Evolutionary conservation across 2,329 filamentous ascomycete species (phyloP), one percentile per base, ranked within the genome.

Genomic region (Neofusicoccum sp.): DNA sequence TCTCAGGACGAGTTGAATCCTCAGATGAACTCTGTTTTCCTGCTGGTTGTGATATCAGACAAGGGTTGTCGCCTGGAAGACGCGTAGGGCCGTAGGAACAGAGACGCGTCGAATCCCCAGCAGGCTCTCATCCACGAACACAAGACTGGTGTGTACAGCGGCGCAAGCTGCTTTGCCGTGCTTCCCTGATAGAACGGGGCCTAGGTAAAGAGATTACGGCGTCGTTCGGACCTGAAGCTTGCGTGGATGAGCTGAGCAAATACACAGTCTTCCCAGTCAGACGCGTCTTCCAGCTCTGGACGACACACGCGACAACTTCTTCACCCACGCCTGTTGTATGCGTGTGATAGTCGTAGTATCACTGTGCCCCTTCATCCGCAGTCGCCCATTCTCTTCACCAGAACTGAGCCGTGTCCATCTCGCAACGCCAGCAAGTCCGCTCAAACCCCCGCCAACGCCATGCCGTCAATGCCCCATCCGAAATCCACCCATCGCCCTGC

Each of bases 401-500:
- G 26, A 41, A 7, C 14, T 20, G 16, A 11, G 11, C 36, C 12
- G n/a, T n/a, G n/a, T n/a, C n/a, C n/a, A n/a, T 28, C 7, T 26
- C 33, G 2, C 14, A 14, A 48, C 12, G 24, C 49, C 24, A 16
- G 33, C n/a, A n/a, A n/a, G 8, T 36, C 43, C 24, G 36, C 31
- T n/a, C 26, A 12, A 24, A 20, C n/a, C 40, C 53, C 24, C 53
- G n/a, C 53, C n/a, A 14, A 33, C 30, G 6, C 16, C 40, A 38
- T 16, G 38, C 54, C 24, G n/a, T 38, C 41, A 26, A 36, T 7
- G 11, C 20, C n/a, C 34, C 41, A 40, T 47, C 20, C 41, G 43
- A 20, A 28, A n/a, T 20, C 41, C 54, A n/a, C 14, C 54, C 38
- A 43, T 56, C 36, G 51, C 51, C 51, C 51, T 56, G 28, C 51